Conservation (phyloP, 257 asterid species). For the Asclepias syriaca region DNA sequence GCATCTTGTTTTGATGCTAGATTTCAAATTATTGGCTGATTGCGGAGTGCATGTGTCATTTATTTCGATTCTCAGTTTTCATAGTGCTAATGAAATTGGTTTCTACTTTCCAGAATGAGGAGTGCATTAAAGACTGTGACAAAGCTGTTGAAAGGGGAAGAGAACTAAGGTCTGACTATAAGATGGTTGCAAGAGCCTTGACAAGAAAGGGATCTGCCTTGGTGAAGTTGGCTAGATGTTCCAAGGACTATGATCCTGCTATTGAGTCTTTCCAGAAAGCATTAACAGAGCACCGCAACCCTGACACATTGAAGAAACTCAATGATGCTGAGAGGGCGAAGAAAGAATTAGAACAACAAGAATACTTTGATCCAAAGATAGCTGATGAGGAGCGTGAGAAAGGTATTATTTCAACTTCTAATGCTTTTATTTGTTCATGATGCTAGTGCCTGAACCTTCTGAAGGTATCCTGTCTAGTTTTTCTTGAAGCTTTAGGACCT, state of each 20-base stretch:
- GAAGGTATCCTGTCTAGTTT: no score
- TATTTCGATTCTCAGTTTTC: neutral
- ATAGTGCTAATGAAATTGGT: neutral
- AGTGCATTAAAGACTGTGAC: constrained; percentile 87
- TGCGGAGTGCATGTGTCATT: neutral
- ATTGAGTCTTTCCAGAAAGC: constrained; percentile 92
- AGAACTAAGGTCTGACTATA: constrained; percentile 77
- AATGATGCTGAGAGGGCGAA: constrained; percentile 92
- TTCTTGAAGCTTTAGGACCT: no score
- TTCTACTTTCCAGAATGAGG: constrained; percentile 50
- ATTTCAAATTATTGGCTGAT: neutral
- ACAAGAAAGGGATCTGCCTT: constrained; percentile 92
- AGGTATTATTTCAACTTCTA: constrained; percentile 34
- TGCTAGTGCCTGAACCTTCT: neutral
- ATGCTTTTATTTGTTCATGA: neutral
- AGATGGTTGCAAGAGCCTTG: constrained; percentile 89
- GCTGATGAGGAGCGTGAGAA: constrained; percentile 99
- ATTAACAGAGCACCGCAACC: constrained; percentile 87
- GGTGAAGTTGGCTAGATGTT: constrained; percentile 66
- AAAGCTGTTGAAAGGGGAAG: constrained; percentile 93
- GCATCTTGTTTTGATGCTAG: no score
- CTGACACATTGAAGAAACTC: constrained; percentile 83
- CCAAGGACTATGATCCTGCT: constrained; percentile 76
- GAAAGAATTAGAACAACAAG: constrained; percentile 88
- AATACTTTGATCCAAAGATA: constrained; percentile 69